Evolutionary conservation across 306 rosid species (phyloP).

Genomic region (Gillenia trifoliata): DNA sequence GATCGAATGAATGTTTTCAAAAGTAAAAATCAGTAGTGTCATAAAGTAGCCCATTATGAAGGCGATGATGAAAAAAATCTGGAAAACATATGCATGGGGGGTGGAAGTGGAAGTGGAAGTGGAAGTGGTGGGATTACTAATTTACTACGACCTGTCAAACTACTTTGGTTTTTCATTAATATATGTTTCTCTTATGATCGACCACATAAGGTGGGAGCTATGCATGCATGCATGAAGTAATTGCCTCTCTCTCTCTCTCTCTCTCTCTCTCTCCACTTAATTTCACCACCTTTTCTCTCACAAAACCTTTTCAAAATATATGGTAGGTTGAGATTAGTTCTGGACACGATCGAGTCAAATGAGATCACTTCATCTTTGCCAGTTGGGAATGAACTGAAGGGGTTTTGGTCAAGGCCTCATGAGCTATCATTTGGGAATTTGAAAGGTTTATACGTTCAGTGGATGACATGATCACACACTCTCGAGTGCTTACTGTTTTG

Average conservation of each 20-base stretch:
- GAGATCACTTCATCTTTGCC: slow-evolving; percentile 1
- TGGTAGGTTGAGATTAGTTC: neutral
- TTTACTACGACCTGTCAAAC: neutral
- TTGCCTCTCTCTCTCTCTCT: neutral
- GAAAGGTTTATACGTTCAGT: slow-evolving; percentile 5
- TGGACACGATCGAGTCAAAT: neutral
- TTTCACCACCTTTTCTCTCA: neutral
- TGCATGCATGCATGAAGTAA: slow-evolving; percentile 15
- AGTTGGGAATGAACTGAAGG: neutral
- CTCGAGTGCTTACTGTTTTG: slow-evolving; percentile 27
- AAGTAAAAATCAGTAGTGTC: neutral
- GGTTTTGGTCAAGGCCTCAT: slow-evolving; percentile 12
- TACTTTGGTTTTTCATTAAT: neutral
- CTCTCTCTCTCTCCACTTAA: neutral
- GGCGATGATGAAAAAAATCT: slow-evolving; percentile 10
- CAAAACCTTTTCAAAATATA: neutral
- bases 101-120: neutral
- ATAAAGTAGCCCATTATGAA: slow-evolving; percentile 6
- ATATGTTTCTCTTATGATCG: neutral
- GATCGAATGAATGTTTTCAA: neutral
- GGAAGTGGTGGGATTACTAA: neutral
- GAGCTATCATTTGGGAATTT: slow-evolving; percentile 13
- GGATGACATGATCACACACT: slow-evolving; percentile 27
- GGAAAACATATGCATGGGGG: neutral
- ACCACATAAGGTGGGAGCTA: slow-evolving; percentile 8